These are phyloP conservation scores for Botryotinia convoluta DNA, from an alignment of 2,329 filamentous ascomycete species.

Conservation along the genomic window DNA sequence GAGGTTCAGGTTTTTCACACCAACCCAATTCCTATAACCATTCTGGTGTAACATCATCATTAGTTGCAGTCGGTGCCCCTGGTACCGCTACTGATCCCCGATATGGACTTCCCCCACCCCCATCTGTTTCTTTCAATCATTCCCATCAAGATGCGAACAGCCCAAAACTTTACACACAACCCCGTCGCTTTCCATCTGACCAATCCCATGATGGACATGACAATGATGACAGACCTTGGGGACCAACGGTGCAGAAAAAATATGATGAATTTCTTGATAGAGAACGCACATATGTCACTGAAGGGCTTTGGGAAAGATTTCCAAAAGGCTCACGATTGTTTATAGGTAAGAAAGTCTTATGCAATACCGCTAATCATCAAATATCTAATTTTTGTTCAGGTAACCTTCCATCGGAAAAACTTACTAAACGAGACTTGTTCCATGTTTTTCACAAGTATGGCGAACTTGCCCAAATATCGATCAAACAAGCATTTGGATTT, in stretches of 20 bases:
- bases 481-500: slow-evolving; percentile 96
- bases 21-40: slow-evolving; percentile 35
- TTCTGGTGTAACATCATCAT: slow-evolving; percentile 33
- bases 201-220: slow-evolving; percentile 34
- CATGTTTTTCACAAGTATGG: slow-evolving; percentile 85
- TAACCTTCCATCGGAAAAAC: slow-evolving; percentile 88
- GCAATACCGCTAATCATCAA: slow-evolving; percentile 29
- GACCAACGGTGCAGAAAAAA: slow-evolving; percentile 56
- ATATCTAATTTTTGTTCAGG: slow-evolving; percentile 49
- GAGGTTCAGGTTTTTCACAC: slow-evolving; percentile 31
- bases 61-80: slow-evolving; percentile 38
- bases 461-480: slow-evolving; percentile 86
- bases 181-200: slow-evolving; percentile 27
- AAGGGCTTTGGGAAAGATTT: slow-evolving; percentile 79
- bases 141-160: slow-evolving; percentile 28
- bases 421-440: slow-evolving; percentile 91
- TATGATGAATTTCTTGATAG: slow-evolving; percentile 73
- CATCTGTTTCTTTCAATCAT: slow-evolving; percentile 35
- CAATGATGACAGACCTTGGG: slow-evolving; percentile 39
- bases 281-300: slow-evolving; percentile 71
- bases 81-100: slow-evolving; percentile 38
- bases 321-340: slow-evolving; percentile 75
- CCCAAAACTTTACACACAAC: slow-evolving; percentile 29
- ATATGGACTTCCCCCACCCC: slow-evolving; percentile 38
- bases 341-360: slow-evolving; percentile 59